Evolutionary conservation across 2,329 filamentous ascomycete species (phyloP).

Genomic region (Ceratocystis albifundus): DNA sequence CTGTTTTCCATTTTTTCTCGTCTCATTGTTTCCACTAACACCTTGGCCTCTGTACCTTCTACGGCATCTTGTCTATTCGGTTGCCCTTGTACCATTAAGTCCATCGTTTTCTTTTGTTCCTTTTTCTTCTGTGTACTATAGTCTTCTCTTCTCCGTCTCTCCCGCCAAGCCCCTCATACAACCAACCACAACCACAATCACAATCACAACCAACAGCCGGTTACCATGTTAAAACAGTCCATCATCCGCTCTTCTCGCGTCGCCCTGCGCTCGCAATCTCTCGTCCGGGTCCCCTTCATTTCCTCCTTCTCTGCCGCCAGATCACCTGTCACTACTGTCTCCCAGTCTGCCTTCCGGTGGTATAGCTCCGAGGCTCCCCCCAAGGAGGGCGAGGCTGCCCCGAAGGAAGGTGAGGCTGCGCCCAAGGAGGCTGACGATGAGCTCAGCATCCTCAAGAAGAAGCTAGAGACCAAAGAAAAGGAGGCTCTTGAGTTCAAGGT

Average conservation of each 20-base stretch:
- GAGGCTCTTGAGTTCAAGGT: constrained; percentile 73
- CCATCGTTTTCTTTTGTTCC: not conserved
- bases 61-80: not conserved
- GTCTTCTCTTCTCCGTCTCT: not conserved
- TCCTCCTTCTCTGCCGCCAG: not conserved
- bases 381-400: constrained; percentile 27
- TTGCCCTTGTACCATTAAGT: not conserved
- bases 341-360: constrained; percentile 18
- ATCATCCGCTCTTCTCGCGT: constrained; percentile 18
- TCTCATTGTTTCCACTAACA: not conserved
- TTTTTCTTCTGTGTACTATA: not conserved
- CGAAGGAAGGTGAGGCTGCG: constrained; percentile 26
- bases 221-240: constrained; percentile 20
- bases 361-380: constrained; percentile 23
- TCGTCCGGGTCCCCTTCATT: constrained; percentile 17
- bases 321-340: not conserved
- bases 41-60: not conserved
- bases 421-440: constrained; percentile 31
- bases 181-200: not conserved
- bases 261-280: constrained; percentile 16
- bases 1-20: not conserved
- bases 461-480: constrained; percentile 42
- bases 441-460: constrained; percentile 39
- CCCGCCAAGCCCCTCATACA: not conserved
- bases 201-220: not conserved